These are phyloP conservation scores for Cyclotella distinguenda DNA, from an alignment of 108 stramenopile species.

Conservation along the genomic window DNA sequence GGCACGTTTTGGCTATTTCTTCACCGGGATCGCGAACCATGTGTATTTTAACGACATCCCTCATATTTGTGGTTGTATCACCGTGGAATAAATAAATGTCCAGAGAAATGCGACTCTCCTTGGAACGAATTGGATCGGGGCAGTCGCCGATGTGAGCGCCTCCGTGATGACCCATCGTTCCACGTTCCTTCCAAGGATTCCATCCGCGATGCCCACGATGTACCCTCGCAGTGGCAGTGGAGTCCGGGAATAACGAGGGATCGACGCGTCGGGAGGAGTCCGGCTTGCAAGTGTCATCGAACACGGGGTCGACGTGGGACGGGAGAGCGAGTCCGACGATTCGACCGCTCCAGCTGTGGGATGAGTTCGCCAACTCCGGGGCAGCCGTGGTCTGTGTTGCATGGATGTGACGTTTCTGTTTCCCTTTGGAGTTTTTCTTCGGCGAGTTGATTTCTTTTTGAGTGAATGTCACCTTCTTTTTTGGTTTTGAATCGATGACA, in stretches of 20 bases:
- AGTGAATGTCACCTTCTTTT: no score
- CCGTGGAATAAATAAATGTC: slow-evolving; percentile 19
- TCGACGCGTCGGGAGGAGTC: slow-evolving; percentile 3
- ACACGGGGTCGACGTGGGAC: slow-evolving; percentile 7
- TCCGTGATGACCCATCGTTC: neutral
- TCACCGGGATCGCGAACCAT: slow-evolving; percentile 42
- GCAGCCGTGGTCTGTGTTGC: neutral
- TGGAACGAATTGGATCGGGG: neutral
- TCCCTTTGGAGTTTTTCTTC: no score
- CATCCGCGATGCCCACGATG: neutral
- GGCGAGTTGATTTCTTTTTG: no score
- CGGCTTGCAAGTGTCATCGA: slow-evolving; percentile 19
- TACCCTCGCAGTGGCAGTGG: neutral
- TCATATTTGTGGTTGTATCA: neutral
- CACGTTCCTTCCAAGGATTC: slow-evolving; percentile 26
- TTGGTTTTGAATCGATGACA: no score
- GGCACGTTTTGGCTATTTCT: slow-evolving; percentile 14
- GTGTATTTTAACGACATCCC: slow-evolving; percentile 12
- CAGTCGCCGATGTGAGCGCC: neutral
- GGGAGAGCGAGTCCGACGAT: neutral
- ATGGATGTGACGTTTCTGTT: neutral
- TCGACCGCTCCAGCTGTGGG: neutral
- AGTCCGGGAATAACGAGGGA: slow-evolving; percentile 9
- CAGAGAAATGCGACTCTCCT: neutral
- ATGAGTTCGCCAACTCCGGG: neutral